phyloP scores from a whole-genome alignment of 352 stramenopile species.

The Vaucheria bursata region DNA sequence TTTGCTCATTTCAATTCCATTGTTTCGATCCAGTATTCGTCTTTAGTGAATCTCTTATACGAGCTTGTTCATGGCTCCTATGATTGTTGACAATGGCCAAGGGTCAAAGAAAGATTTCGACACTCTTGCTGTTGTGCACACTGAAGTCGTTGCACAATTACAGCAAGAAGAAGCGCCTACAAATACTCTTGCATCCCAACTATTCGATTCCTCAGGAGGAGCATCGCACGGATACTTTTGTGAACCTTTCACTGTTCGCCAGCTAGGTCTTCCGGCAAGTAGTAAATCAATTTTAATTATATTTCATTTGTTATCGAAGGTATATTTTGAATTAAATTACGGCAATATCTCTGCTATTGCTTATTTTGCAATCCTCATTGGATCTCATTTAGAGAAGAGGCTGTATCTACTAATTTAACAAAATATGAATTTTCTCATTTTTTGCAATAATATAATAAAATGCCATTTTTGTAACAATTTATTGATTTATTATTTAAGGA shows the following conservation, averaged over 20 bases:
- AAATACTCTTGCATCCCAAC: background rate
- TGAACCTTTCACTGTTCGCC: background rate
- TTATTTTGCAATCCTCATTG: background rate
- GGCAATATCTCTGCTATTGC: background rate
- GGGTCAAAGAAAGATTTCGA: background rate
- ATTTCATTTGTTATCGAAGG: background rate
- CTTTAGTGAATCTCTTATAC: too few species aligned
- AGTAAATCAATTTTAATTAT: background rate
- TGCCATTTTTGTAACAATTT: too few species aligned
- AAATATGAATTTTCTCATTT: too few species aligned
- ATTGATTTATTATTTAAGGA: too few species aligned
- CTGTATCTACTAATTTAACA: background rate
- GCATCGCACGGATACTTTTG: background rate
- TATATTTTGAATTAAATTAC: background rate
- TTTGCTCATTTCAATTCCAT: too few species aligned
- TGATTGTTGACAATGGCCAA: background rate
- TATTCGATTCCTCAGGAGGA: background rate
- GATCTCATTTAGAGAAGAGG: background rate
- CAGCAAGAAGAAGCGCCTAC: background rate
- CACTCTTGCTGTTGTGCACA: background rate
- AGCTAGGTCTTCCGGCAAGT: background rate
- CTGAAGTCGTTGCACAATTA: background rate
- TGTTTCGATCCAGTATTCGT: too few species aligned
- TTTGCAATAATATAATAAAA: too few species aligned
- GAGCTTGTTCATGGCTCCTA: too few species aligned